Evolutionary conservation across 352 stramenopile genomes (phyloP), one percentile per base, ranked within the genome.

Genomic region (Blastocystis sp.): DNA sequence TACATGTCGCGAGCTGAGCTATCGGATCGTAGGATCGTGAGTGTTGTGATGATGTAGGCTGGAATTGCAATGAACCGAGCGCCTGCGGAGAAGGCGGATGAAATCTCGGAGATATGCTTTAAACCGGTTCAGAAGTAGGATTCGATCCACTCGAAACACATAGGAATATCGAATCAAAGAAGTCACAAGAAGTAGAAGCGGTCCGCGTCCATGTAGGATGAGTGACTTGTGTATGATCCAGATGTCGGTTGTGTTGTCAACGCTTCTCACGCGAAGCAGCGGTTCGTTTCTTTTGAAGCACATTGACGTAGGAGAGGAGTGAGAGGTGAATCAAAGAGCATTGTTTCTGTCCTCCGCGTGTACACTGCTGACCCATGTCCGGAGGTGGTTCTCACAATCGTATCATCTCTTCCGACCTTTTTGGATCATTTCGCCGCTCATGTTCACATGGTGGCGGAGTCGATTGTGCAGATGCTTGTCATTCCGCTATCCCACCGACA

Each of bases 371-470:
- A 79, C 38, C 54, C 69, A 4, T 79, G 69, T 56, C 27, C 69
- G 0, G 42, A 63, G 9, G 46, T 79, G 11, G 38, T 46, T 29
- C 29, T 63, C 1, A 48, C 11, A 21, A 8, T 63, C 2, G 18
- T 79, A 21, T 38, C 3, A 0, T 46, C 40, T 40, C 9, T 56
- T 9, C 44, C 29, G 9, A 9, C 29, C 29, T 42, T 79, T 4
- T 21, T 79, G 1, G 16, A 49, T 38, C 21, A 63, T 21, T 49
- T 79, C 27, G 16, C 24, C 18, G 36, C 16, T 11, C 21, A 59
- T 18, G 40, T 79, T 6, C 46, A 79, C 27, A 79, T 79, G 69
- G 69, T 79, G n/a, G 46, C 49, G 24, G 69, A 79, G n/a, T 18
- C 46, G 49, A 18, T 79, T 18, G n/a, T 79, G 2, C 14, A 14